Conservation (phyloP, 140 eudicot species). For the Cichorium intybus region DNA sequence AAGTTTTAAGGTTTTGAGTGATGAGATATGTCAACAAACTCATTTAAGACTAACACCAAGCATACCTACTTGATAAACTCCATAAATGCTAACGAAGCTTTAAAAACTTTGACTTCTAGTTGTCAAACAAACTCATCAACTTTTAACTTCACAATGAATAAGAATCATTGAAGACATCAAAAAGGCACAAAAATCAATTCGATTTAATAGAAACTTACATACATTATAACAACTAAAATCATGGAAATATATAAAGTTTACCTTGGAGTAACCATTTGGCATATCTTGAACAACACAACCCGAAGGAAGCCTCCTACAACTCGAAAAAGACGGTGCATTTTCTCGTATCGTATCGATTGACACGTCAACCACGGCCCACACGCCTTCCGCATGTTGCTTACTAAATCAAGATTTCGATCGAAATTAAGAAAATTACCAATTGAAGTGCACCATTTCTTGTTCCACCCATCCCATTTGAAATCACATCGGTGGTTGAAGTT, state of each 20-base stretch:
- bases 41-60: slow-evolving; percentile 64
- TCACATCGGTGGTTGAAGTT: slow-evolving; percentile 84
- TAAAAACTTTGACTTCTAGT: slow-evolving; percentile 16
- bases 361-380: slow-evolving; percentile 97
- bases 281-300: slow-evolving; percentile 96
- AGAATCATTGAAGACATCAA: slow-evolving; percentile 15
- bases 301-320: slow-evolving; percentile 91
- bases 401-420: slow-evolving; percentile 50
- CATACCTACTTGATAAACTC: slow-evolving; percentile 50
- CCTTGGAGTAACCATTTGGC: slow-evolving; percentile 99
- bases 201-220: slow-evolving; percentile 6
- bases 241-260: slow-evolving; percentile 25
- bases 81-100: slow-evolving; percentile 48
- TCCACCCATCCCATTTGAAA: slow-evolving; percentile 97
- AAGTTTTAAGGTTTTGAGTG: slow-evolving; percentile 49
- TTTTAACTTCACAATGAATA: slow-evolving; percentile 9
- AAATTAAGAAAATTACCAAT: slow-evolving; percentile 66
- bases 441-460: slow-evolving; percentile 98
- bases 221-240: slow-evolving; percentile 10
- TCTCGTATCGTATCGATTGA: slow-evolving; percentile 76
- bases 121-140: slow-evolving; percentile 20
- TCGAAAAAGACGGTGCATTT: slow-evolving; percentile 42
- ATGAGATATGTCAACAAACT: slow-evolving; percentile 62
- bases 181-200: slow-evolving; percentile 22
- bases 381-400: slow-evolving; percentile 97